Conservation (phyloP, 345 rosid species). For the Acer saccharum region DNA sequence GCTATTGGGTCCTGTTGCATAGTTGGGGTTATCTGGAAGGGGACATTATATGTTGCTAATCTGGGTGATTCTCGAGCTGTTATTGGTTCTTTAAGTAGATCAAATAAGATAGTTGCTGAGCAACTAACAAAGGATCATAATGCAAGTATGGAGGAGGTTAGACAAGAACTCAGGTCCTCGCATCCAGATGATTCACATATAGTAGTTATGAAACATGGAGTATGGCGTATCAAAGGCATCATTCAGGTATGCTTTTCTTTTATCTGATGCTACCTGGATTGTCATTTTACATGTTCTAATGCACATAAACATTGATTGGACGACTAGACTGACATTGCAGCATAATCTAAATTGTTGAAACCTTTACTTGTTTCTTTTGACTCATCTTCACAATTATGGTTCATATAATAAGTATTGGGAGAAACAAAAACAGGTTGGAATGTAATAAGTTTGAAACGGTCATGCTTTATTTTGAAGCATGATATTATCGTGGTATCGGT, state of each 20-base stretch:
- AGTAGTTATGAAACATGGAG: constrained; percentile 83
- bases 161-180: constrained; percentile 79
- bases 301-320: neutral
- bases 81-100: constrained; percentile 56
- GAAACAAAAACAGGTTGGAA: neutral
- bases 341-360: neutral
- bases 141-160: constrained; percentile 86
- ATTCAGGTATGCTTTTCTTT: constrained; percentile 68
- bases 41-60: constrained; percentile 81
- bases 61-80: constrained; percentile 97
- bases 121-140: constrained; percentile 85
- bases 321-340: neutral
- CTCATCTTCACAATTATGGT: neutral
- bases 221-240: constrained; percentile 99
- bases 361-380: neutral
- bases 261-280: neutral
- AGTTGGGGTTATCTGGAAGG: constrained; percentile 84
- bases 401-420: neutral
- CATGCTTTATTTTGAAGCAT: neutral
- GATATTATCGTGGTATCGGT: neutral
- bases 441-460: neutral
- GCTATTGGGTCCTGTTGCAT: constrained; percentile 94
- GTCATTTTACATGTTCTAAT: constrained; percentile 5
- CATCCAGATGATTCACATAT: constrained; percentile 89
- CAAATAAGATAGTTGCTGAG: constrained; percentile 78